These are phyloP conservation scores for Boletus tylopilopsis DNA, from an alignment of 768 basidiomycete species.

Conservation along the genomic window DNA sequence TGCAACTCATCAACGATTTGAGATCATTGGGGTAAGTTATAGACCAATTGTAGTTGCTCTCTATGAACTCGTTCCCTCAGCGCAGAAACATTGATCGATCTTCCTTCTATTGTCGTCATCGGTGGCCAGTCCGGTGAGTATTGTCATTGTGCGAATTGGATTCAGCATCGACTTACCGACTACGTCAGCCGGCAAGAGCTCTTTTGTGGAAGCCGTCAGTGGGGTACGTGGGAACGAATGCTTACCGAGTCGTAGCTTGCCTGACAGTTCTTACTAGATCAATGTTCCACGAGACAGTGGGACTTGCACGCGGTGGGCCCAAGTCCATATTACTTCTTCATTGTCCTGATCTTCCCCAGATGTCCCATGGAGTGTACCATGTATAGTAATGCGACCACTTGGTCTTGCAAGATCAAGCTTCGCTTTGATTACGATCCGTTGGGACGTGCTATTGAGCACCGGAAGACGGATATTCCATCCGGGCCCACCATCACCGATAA, in stretches of 20 bases:
- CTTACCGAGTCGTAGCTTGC: neutral
- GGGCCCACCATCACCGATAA: conserved; percentile 32
- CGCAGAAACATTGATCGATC: conserved; percentile 36
- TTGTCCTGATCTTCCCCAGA: conserved; percentile 25
- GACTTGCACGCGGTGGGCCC: conserved; percentile 50
- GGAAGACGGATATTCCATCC: conserved; percentile 21
- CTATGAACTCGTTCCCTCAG: conserved; percentile 22
- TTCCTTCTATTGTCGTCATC: conserved; percentile 54
- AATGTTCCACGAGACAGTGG: conserved; percentile 60
- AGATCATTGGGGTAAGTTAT: conserved; percentile 37
- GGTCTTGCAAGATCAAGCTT: conserved; percentile 46
- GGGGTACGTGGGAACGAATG: conserved; percentile 36
- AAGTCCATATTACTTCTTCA: neutral
- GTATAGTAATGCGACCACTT: conserved; percentile 35
- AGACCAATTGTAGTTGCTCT: neutral
- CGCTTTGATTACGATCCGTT: conserved; percentile 30
- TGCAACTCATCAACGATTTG: conserved; percentile 38
- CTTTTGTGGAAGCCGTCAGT: conserved; percentile 54
- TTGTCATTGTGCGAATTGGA: neutral
- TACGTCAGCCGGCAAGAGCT: conserved; percentile 53
- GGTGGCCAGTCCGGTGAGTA: conserved; percentile 52
- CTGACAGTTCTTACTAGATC: conserved; percentile 36
- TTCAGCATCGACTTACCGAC: neutral
- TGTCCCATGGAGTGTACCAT: conserved; percentile 55
- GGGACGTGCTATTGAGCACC: conserved; percentile 19